Evolutionary conservation across 768 basidiomycete genomes (phyloP), one percentile per base, ranked within the genome.

Genomic region (Coprinopsis strossmayeri): DNA sequence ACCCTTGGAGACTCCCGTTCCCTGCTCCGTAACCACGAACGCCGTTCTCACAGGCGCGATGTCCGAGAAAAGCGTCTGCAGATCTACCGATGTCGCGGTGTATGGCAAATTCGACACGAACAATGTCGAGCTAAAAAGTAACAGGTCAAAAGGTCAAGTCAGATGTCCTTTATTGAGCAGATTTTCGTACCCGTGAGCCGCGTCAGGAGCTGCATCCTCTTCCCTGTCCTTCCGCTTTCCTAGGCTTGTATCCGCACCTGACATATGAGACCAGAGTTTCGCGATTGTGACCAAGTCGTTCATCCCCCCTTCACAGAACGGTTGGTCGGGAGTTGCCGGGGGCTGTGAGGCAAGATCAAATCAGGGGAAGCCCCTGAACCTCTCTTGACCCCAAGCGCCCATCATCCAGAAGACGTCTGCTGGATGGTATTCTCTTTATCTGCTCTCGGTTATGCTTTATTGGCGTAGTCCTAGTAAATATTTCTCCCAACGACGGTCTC

Each of bases 51-150:
- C 88, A 24, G 96, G 96, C 0, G 92, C 96, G 54, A 96, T 79
- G 64, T 94, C 91, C 5, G 94, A 97, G 70, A 97, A 96, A 18
- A 94, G 78, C 0, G 93, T 92, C 57, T 90, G 81, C 24, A 98
- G 73, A 65, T 96, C 92, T 40, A 83, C 84, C 5, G 91, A 90
- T 7, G 96, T 97, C 49, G 84, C 90, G 34, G 82, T 79, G 62
- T 90, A 94, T 0, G 95, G 91, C 32, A 99, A 70, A 68, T 93
- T 92, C 9, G 91, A 93, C 46, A 98, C 84, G 66, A 97, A 97
- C 48, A 98, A 69, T 0, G 93, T 97, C 15, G 91, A 80, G 27
- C 88, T 87, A 50, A n/a, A 18, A n/a, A n/a, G n/a, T n/a, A n/a
- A n/a, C n/a, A n/a, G n/a, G n/a, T n/a, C n/a, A n/a, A n/a, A n/a